These are phyloP conservation scores for Camelina hispida DNA, from an alignment of 345 rosid species.

Conservation along the genomic window DNA sequence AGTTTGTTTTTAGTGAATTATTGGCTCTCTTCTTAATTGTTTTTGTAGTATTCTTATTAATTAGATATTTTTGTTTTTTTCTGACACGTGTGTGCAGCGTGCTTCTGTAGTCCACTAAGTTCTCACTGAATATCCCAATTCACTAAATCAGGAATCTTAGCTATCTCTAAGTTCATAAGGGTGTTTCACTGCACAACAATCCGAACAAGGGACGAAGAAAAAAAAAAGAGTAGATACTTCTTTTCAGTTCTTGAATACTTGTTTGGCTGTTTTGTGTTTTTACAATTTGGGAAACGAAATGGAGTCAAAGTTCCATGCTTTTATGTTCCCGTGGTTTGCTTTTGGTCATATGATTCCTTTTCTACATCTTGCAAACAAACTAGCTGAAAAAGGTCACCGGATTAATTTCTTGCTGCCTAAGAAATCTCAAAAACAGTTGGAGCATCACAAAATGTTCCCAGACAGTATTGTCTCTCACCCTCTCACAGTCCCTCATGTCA, in stretches of 20 bases:
- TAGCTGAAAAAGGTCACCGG: slow-evolving; percentile 53
- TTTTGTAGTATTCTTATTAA: neutral
- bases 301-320: slow-evolving; percentile 35
- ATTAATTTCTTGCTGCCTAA: slow-evolving; percentile 53
- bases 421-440: slow-evolving; percentile 43
- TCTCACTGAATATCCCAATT: neutral
- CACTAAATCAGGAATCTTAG: neutral
- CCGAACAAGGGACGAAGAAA: neutral
- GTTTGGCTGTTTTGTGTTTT: neutral
- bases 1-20: too few species aligned
- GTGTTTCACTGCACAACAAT: neutral
- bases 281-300: neutral
- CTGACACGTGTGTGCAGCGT: neutral
- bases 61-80: neutral
- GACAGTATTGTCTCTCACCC: slow-evolving; percentile 42
- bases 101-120: neutral
- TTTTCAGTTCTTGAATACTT: neutral
- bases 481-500: slow-evolving; percentile 46
- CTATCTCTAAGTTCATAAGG: neutral
- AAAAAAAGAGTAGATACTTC: neutral
- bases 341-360: slow-evolving; percentile 59
- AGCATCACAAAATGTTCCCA: slow-evolving; percentile 47
- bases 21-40: neutral
- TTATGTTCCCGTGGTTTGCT: slow-evolving; percentile 67
- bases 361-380: slow-evolving; percentile 57